Conservation (phyloP, 495 filamentous ascomycete species). For the Penicilliopsis zonata region DNA sequence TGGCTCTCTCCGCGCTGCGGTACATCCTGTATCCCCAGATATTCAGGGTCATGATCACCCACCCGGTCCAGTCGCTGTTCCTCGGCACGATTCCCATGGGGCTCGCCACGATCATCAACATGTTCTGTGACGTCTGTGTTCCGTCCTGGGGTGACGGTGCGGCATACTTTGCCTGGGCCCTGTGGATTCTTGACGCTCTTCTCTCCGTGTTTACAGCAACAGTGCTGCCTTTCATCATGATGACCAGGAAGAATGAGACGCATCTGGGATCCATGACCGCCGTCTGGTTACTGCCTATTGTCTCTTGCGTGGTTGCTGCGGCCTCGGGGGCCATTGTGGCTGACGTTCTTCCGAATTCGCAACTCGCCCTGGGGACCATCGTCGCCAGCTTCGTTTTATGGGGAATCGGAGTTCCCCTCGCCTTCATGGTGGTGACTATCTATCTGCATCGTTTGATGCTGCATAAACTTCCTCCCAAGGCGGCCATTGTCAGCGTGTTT, state of each 20-base stretch:
- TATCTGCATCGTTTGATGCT: conserved; percentile 50
- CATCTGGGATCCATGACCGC: conserved; percentile 43
- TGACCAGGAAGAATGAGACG: conserved; percentile 10
- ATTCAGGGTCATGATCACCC: conserved; percentile 41
- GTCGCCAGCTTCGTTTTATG: conserved; percentile 45
- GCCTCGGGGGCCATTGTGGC: conserved; percentile 46
- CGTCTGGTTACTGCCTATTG: conserved; percentile 48
- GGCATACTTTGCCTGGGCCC: conserved; percentile 30
- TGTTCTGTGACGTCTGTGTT: conserved; percentile 42
- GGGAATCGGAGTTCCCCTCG: conserved; percentile 45
- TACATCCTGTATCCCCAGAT: conserved; percentile 47
- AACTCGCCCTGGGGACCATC: conserved; percentile 45
- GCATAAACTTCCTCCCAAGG: conserved; percentile 42
- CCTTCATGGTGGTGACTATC: conserved; percentile 41
- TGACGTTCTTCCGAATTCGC: conserved; percentile 32
- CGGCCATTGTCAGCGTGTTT: conserved; percentile 49
- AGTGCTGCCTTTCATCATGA: conserved; percentile 43
- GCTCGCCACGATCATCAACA: conserved; percentile 48
- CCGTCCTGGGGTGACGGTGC: conserved; percentile 36
- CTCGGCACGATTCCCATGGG: conserved; percentile 53
- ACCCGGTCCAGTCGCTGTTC: conserved; percentile 49
- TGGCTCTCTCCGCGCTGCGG: conserved; percentile 28
- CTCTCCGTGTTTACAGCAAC: conserved; percentile 38
- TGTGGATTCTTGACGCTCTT: conserved; percentile 49
- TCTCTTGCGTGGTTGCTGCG: conserved; percentile 44